phyloP scores from a whole-genome alignment of 805 yeast species.

The Wickerhamomyces queroliae region DNA sequence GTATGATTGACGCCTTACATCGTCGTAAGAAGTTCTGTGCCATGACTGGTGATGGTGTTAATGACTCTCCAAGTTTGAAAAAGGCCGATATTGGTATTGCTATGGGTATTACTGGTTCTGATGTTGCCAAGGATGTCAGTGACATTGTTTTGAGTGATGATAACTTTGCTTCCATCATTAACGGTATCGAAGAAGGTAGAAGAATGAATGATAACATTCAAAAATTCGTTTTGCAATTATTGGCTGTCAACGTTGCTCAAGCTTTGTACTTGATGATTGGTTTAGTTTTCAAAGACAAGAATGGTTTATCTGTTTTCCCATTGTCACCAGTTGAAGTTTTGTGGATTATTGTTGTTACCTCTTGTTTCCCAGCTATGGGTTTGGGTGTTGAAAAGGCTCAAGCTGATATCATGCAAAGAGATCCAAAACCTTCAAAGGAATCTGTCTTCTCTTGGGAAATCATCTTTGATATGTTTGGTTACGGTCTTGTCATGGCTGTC shows the following conservation, averaged over 20 bases:
- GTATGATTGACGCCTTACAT: constrained; percentile 74
- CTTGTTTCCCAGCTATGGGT: constrained; percentile 84
- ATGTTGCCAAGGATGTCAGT: constrained; percentile 80
- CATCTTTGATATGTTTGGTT: constrained; percentile 60
- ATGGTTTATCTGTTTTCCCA: constrained; percentile 73
- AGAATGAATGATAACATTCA: constrained; percentile 76
- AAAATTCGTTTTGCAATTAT: constrained; percentile 67
- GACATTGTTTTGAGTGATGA: constrained; percentile 74
- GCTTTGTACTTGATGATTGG: constrained; percentile 67
- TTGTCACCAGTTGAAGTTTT: constrained; percentile 74
- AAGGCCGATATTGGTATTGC: constrained; percentile 80
- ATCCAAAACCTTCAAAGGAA: constrained; percentile 52
- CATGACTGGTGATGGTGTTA: constrained; percentile 84
- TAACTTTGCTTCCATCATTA: constrained; percentile 72
- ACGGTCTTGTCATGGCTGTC: constrained; percentile 70
- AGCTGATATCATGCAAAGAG: constrained; percentile 55
- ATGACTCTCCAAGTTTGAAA: constrained; percentile 74
- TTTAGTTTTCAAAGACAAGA: constrained; percentile 58
- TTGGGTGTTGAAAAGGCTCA: constrained; percentile 63
- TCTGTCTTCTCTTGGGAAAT: constrained; percentile 64
- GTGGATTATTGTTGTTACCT: constrained; percentile 75
- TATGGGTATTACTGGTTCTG: constrained; percentile 78
- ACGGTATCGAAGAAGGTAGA: constrained; percentile 77
- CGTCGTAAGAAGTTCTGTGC: constrained; percentile 61
- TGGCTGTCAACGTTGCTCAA: constrained; percentile 70